Conservation (phyloP, 2,329 filamentous ascomycete genomes). For the Dactylella cylindrospora region DNA sequence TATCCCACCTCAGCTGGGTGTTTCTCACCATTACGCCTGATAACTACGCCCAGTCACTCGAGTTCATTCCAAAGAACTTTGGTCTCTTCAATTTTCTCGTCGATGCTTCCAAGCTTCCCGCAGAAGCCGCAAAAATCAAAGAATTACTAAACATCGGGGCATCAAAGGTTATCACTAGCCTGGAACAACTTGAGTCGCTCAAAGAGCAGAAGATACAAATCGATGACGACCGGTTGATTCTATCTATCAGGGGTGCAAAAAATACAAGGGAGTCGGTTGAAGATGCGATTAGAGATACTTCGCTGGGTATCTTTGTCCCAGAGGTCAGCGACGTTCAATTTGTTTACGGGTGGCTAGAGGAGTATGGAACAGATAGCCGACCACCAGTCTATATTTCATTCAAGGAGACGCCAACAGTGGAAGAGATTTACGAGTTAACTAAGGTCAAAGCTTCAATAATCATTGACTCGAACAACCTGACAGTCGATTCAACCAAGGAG, state of each 20-base stretch:
- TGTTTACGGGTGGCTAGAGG: constrained; percentile 56
- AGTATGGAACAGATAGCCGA: constrained; percentile 55
- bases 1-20: constrained; percentile 63
- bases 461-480: constrained; percentile 69
- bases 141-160: constrained; percentile 83
- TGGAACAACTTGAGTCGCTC: constrained; percentile 65
- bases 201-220: constrained; percentile 55
- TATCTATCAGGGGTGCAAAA: constrained; percentile 55
- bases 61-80: constrained; percentile 62
- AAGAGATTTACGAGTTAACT: constrained; percentile 53
- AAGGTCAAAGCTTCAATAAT: constrained; percentile 65
- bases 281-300: constrained; percentile 47
- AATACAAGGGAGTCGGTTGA: constrained; percentile 47
- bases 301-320: constrained; percentile 48
- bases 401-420: constrained; percentile 51
- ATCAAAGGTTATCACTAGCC: constrained; percentile 76
- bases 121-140: constrained; percentile 68
- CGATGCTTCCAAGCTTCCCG: constrained; percentile 70
- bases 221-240: constrained; percentile 59
- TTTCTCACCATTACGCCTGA: constrained; percentile 59
- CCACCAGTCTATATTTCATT: constrained; percentile 59
- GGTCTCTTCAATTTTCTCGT: constrained; percentile 66
- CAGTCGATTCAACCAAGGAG: constrained; percentile 64
- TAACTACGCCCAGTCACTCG: constrained; percentile 55
- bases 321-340: constrained; percentile 53